Conservation (phyloP, 1,284 basidiomycete genomes). For the Leccinum angustisporum region DNA sequence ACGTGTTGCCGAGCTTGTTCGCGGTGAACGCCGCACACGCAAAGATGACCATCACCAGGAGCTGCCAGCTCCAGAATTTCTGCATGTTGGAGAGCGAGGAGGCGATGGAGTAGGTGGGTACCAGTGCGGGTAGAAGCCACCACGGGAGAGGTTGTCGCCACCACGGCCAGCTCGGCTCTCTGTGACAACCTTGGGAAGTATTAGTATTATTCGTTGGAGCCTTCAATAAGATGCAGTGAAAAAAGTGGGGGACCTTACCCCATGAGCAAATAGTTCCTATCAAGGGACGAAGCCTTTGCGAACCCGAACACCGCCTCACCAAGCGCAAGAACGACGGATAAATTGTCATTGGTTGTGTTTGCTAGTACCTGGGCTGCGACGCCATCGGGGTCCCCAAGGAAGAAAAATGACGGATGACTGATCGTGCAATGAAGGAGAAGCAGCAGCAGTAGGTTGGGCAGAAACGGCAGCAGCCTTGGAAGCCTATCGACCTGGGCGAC, state of each 20-base stretch:
- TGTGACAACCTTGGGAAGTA: conserved; percentile 58
- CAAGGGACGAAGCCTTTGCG: conserved; percentile 43
- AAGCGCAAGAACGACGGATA: no score
- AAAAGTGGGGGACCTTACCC: conserved; percentile 37
- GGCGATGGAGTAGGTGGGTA: conserved; percentile 76
- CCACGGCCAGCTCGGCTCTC: conserved; percentile 74
- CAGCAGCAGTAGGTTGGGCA: no score
- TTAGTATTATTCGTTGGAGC: neutral
- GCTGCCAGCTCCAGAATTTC: conserved; percentile 63
- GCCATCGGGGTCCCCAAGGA: no score
- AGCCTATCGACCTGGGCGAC: no score
- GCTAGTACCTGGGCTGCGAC: no score
- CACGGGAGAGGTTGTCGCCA: conserved; percentile 72
- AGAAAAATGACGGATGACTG: no score
- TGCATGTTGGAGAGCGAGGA: conserved; percentile 82
- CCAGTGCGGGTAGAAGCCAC: conserved; percentile 76
- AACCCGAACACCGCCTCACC: conserved; percentile 66
- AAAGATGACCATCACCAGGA: conserved; percentile 78
- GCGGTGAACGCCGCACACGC: conserved; percentile 75
- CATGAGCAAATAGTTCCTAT: conserved; percentile 48
- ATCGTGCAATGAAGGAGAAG: no score
- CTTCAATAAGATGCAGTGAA: neutral
- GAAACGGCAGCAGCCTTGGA: no score
- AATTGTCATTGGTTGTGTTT: no score
- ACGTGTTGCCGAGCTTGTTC: conserved; percentile 55